A percentile compares a stretch with the other conserved stretches of the same genome.
These are phyloP conservation scores for Daldinia caldariorum DNA, from an alignment of 495 filamentous ascomycete species.

Conservation along the genomic window DNA sequence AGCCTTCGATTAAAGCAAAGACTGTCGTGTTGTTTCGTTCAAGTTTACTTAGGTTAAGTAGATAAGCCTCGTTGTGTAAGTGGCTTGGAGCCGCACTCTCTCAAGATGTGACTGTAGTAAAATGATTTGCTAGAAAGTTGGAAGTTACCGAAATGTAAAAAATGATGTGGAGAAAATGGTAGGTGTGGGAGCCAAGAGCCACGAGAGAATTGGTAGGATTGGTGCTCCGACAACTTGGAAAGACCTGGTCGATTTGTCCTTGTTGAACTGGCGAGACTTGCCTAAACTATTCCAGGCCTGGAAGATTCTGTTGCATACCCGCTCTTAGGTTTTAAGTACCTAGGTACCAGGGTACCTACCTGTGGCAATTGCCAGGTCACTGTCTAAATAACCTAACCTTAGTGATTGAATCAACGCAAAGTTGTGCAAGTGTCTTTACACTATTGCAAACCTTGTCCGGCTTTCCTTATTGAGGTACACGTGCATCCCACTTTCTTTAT, in stretches of 20 bases:
- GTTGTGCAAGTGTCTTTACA: background rate
- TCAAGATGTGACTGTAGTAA: constrained; percentile 22
- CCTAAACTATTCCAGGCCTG: constrained; percentile 19
- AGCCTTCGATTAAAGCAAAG: background rate
- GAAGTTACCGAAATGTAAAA: constrained; percentile 24
- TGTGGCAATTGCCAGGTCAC: background rate
- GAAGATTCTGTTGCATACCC: constrained; percentile 38
- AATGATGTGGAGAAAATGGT: constrained; percentile 45
- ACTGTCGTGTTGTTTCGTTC: constrained; percentile 13
- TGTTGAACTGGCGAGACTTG: constrained; percentile 24
- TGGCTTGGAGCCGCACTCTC: constrained; percentile 30
- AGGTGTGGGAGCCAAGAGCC: constrained; percentile 38
- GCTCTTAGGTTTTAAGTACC: background rate
- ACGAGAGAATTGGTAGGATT: constrained; percentile 37
- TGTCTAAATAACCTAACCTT: background rate
- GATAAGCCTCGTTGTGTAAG: constrained; percentile 9
- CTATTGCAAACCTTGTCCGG: background rate
- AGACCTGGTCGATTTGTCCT: constrained; percentile 33
- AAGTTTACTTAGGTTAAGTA: constrained; percentile 1
- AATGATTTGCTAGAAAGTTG: constrained; percentile 38
- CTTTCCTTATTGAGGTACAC: constrained; percentile 25
- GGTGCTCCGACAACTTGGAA: constrained; percentile 43
- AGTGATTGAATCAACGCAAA: background rate
- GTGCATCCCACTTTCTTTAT: constrained; percentile 27
- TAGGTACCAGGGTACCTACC: no score